Base-by-base conservation (phyloP, 225 moss, liverwort and hornwort genomes). In the Physcomitrium patens region DNA sequence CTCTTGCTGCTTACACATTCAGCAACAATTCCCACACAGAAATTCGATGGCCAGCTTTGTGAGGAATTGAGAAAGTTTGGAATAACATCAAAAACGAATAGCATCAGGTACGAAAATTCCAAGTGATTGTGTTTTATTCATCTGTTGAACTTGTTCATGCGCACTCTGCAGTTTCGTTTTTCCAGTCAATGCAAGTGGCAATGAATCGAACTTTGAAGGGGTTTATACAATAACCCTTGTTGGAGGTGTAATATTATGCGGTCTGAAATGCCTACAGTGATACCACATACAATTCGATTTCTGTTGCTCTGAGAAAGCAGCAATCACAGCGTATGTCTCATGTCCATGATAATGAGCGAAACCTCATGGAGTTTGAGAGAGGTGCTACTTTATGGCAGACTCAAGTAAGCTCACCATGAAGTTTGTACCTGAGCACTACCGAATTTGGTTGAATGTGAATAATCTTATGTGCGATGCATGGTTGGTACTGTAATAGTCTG, bases 61-160 rank as follows among this genome's bases (percentile, higher is more conserved):
- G 85, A 83, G 53, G 91, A 96, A 60, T 78, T 96, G 45, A 84
- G 78, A 71, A 93, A 82, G 43, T 96, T 93, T 79, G 93, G 93
- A 60, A 86, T 96, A 67, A 73, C 71, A 63, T 72, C 69, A 43
- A 74, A 80, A 31, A 85, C 90, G 63, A 83, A 81, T 26, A 86
- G 91, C 79, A 89, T 93, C 68, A 96, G 96, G 96, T 92, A 75
- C 56, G 18, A 12, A 26, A 74, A 31, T 24, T 41, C 56, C 48
- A 43, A 41, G 22, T 57, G 11, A 57, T 43, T 18, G 19, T 24
- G 3, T 64, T 13, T 49, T 69, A 18, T 26, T 55, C 12, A 24
- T 70, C 58, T 57, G 27, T 28, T 12, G 9, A 7, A 37, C 31
- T 37, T 6, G 27, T 27, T 55, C 19, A 49, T 56, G 54, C 3